Evolutionary conservation across 805 yeast genomes (phyloP), one percentile per base, ranked within the genome.

Genomic region (Komagataella populi): DNA sequence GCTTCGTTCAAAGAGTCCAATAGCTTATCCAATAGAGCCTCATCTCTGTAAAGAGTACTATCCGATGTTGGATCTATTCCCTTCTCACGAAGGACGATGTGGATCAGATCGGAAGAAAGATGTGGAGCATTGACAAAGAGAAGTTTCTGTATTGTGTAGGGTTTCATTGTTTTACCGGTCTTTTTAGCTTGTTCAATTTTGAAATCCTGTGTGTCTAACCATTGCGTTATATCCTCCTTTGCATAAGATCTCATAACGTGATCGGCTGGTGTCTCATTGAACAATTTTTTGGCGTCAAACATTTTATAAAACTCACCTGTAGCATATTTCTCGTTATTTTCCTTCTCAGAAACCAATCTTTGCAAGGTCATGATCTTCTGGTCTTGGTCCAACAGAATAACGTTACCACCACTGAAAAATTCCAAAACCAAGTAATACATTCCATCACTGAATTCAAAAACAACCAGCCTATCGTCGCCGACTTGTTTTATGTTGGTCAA

Each of bases 331-430:
- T 71, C 80, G 51, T 77, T 77, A 55, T 78, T 80, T 44, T 77
- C 85, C 59, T 81, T 78, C 51, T 85, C 95, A 39, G 78, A 78
- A 7, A 88, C 96, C 20, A 84, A 69, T 65, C 97, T 78, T 61
- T 85, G 90, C 24, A 89, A 67, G 0, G 91, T 72, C 59, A 89
- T 58, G 49, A 90, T 88, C 58, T 77, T 81, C 54, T 72, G 65
- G 18, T 82, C 75, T 24, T 78, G 74, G 63, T 91, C 95, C 55
- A 91, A 70, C 18, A 91, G 70, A 17, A 91, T 70, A 51, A 91
- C 78, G 62, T 91, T 91, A 23, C 99, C 99, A 2, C 96, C 96
- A 62, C 96, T 86, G 69, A 90, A 91, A 60, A 91, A 91, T 65
- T 91, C 99, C 50, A 91, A 66, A 0, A 87, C 96, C 56, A 91